Evolutionary conservation across 352 stramenopile species (phyloP).

Genomic region (Globisporangium rhizosaccharum): DNA sequence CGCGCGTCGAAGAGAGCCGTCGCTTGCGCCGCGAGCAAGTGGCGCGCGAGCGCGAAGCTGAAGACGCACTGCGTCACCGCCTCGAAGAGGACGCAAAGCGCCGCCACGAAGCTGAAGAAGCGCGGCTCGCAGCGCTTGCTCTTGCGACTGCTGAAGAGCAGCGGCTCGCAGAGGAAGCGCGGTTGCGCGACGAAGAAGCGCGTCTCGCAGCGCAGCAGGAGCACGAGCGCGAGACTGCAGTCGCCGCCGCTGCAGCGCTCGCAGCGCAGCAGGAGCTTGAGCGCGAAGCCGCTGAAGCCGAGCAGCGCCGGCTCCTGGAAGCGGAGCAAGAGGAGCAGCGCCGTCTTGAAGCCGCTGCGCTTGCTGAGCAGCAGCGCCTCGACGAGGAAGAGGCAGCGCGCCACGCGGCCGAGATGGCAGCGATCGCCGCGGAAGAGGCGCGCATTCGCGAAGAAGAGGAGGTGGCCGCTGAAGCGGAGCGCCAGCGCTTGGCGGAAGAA

Average conservation of each 20-base stretch:
- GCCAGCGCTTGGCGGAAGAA: constrained; percentile 13
- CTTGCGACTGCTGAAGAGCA: constrained; percentile 8
- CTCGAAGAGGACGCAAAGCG: constrained; percentile 29
- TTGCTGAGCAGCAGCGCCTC: constrained; percentile 24
- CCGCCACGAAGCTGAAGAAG: constrained; percentile 16
- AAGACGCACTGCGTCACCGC: constrained; percentile 49
- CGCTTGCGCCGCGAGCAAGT: constrained; percentile 75
- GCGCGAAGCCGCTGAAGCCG: constrained; percentile 5
- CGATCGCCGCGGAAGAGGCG: constrained; percentile 10
- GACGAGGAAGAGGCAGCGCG: constrained; percentile 24
- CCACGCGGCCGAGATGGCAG: constrained; percentile 14
- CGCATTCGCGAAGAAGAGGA: neutral
- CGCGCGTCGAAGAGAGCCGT: constrained; percentile 72
- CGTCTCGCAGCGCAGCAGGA: constrained; percentile 2
- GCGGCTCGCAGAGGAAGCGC: constrained; percentile 10
- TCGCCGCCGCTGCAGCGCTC: neutral
- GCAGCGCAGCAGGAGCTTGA: constrained; percentile 1
- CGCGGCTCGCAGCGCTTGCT: constrained; percentile 6
- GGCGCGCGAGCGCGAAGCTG: constrained; percentile 46
- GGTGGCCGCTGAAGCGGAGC: constrained; percentile 8
- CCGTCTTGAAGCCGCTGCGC: constrained; percentile 19
- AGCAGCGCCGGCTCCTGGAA: neutral
- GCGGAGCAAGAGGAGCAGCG: constrained; percentile 25
- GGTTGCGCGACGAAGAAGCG: constrained; percentile 9
- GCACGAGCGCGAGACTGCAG: constrained; percentile 8